These are phyloP conservation scores for Ormosia semicastrata DNA, from an alignment of 306 rosid species.

Conservation along the genomic window DNA sequence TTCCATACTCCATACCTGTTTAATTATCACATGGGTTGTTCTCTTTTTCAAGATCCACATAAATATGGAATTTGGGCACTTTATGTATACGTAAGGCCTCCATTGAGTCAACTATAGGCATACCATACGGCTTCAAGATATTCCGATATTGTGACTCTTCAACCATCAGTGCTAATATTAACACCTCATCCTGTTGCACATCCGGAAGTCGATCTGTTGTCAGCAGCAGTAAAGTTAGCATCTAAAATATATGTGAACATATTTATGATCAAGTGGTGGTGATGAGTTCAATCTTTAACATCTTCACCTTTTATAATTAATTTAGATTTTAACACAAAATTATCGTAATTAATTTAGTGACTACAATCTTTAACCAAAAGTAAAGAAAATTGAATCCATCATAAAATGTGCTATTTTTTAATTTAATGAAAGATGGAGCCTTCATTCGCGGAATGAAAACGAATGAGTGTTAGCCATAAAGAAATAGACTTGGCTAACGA, in stretches of 20 bases:
- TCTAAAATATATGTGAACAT: not conserved
- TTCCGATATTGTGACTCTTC: not conserved
- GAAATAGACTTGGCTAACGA: not conserved
- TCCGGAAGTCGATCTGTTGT: not conserved
- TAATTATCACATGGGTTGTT: not conserved
- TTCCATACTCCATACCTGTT: not conserved
- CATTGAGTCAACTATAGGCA: constrained; percentile 12
- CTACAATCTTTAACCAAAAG: not conserved
- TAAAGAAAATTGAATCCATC: not conserved
- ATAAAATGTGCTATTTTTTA: not conserved
- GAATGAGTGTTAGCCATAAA: not conserved
- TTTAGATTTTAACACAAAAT: not conserved
- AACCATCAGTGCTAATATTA: not conserved
- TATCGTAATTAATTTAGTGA: not conserved
- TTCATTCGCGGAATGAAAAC: not conserved
- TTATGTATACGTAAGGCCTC: not conserved
- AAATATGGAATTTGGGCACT: not conserved
- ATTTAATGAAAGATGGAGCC: not conserved
- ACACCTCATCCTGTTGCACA: not conserved
- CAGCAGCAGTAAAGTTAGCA: not conserved
- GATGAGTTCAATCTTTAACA: no score
- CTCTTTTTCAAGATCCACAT: not conserved
- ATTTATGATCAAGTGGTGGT: no score
- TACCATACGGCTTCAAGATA: not conserved
- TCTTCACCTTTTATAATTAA: no score